Percentiles rank a stretch among this genome's conserved stretches.
These are phyloP conservation scores for Eucalyptus brandiana DNA, from an alignment of 345 rosid genomes.

Conservation along the genomic window DNA sequence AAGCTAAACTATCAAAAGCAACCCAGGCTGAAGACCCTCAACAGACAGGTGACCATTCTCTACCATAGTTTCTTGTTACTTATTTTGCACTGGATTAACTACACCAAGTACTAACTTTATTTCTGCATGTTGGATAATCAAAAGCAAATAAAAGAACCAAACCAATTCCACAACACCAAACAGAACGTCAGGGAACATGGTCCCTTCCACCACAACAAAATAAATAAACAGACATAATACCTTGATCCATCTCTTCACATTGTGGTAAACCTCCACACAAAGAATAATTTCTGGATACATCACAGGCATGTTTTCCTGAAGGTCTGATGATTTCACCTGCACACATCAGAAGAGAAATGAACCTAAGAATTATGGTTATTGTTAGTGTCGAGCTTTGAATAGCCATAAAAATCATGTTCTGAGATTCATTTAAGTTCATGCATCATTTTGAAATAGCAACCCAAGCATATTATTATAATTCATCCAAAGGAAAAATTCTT, in stretches of 20 bases:
- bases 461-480: background rate
- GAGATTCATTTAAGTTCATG: background rate
- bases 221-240: constrained; percentile 9
- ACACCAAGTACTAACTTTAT: background rate
- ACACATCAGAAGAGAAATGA: background rate
- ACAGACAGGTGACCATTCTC: background rate
- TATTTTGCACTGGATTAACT: background rate
- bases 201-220: background rate
- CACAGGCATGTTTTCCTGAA: constrained; percentile 18
- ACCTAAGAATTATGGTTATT: background rate
- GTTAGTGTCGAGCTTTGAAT: background rate
- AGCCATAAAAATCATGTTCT: background rate
- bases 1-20: background rate
- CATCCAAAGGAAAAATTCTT: background rate
- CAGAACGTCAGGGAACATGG: background rate
- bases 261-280: constrained; percentile 61
- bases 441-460: background rate
- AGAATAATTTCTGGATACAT: constrained; percentile 54
- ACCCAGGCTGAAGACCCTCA: background rate
- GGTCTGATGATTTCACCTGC: constrained; percentile 27
- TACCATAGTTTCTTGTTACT: background rate
- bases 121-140: background rate
- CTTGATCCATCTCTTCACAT: constrained; percentile 26
- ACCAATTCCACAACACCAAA: background rate
- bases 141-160: background rate